Evolutionary conservation across 129 eudicot species (phyloP).

Genomic region (Tanacetum coccineum): DNA sequence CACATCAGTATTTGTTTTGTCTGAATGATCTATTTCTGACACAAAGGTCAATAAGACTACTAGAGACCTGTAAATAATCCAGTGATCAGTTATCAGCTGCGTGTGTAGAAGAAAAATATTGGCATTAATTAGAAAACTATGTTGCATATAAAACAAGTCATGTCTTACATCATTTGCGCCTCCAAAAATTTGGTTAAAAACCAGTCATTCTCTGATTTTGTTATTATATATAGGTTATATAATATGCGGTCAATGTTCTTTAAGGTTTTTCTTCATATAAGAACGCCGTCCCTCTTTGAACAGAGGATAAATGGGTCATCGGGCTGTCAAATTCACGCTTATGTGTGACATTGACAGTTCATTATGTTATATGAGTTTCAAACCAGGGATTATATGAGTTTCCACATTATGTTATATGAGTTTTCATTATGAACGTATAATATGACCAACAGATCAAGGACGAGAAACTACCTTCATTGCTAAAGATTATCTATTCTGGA

Average conservation of each 20-base stretch:
- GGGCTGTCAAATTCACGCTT: no score
- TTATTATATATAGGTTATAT: background rate
- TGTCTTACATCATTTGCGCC: conserved; percentile 2
- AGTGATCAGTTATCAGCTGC: no score
- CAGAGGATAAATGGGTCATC: background rate
- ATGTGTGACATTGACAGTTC: no score
- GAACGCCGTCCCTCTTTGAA: background rate
- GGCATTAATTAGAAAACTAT: background rate
- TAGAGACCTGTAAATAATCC: conserved; percentile 7
- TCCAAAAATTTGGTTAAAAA: background rate
- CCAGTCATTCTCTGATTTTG: background rate
- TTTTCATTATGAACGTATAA: background rate
- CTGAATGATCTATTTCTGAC: background rate
- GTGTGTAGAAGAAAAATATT: background rate
- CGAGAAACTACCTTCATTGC: conserved; percentile 63
- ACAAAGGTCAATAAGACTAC: background rate
- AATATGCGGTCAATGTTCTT: background rate
- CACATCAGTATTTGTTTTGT: background rate
- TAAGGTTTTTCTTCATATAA: background rate
- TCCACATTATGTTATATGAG: no score
- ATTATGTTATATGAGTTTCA: background rate
- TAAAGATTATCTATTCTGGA: no score
- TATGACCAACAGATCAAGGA: background rate
- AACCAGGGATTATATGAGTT: conserved; percentile 7
- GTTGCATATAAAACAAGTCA: background rate